Percentiles rank a stretch among this genome's conserved stretches.
These are phyloP conservation scores for Esteya vermicola DNA, from an alignment of 2,329 filamentous ascomycete species.

Conservation along the genomic window DNA sequence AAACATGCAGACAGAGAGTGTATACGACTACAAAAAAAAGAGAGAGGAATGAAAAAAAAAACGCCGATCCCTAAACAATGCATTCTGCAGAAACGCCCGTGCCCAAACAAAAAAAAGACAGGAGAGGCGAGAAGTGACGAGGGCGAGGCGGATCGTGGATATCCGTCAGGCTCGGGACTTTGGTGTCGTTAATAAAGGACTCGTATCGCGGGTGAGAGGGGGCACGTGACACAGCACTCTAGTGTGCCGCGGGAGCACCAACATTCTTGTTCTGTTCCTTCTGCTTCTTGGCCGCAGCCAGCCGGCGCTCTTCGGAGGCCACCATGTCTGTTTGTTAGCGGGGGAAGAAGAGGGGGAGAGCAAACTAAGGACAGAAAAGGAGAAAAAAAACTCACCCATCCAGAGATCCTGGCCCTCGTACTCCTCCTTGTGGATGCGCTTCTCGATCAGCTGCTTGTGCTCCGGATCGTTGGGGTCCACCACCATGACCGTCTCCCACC, in stretches of 20 bases:
- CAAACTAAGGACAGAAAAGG: not conserved
- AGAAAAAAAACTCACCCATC: constrained; percentile 47
- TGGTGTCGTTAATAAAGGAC: not conserved
- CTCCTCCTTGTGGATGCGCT: constrained; percentile 73
- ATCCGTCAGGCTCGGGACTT: not conserved
- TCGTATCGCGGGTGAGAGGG: not conserved
- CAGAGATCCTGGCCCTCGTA: constrained; percentile 86
- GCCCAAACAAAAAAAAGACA: too few relatives aligned
- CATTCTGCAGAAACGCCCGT: too few relatives aligned
- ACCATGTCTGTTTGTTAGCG: constrained; percentile 53
- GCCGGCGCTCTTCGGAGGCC: constrained; percentile 56
- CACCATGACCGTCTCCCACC: constrained; percentile 76
- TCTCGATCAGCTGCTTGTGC: constrained; percentile 74
- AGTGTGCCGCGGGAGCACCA: constrained; percentile 5
- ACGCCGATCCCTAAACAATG: too few relatives aligned
- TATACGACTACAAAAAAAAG: too few relatives aligned
- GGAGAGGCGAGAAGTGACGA: too few relatives aligned
- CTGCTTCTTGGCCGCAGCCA: constrained; percentile 26
- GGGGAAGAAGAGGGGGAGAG: not conserved
- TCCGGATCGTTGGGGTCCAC: constrained; percentile 68
- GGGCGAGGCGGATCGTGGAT: not conserved
- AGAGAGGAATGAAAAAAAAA: too few relatives aligned
- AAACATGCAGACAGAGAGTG: too few relatives aligned
- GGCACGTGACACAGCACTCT: not conserved
- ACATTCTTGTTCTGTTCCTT: constrained; percentile 9